phyloP scores from a whole-genome alignment of 208 protist species.

The Polymyxa betae region DNA sequence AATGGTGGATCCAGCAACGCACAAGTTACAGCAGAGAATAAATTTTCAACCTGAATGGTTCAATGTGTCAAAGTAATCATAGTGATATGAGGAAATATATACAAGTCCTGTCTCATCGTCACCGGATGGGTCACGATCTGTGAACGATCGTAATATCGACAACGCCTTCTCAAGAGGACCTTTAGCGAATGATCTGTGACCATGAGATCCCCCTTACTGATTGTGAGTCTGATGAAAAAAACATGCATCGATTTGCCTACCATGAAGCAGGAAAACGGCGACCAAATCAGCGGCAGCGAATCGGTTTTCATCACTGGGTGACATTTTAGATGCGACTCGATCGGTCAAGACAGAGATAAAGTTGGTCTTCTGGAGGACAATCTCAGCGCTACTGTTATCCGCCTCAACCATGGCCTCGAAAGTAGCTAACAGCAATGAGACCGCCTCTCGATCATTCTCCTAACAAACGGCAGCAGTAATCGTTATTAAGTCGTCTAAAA shows the following conservation, averaged over 20 bases:
- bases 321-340: background rate
- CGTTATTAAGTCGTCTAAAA: no score
- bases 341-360: background rate
- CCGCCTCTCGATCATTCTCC: constrained; percentile 45
- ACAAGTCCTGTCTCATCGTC: constrained; percentile 33
- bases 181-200: background rate
- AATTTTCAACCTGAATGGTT: background rate
- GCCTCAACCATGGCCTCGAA: constrained; percentile 24
- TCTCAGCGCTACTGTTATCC: background rate
- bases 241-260: background rate
- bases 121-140: background rate
- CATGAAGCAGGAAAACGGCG: background rate
- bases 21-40: background rate
- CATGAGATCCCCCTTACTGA: background rate
- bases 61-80: background rate
- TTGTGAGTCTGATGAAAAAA: background rate
- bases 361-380: background rate
- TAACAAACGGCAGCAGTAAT: no score
- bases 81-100: background rate
- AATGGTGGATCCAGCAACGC: background rate
- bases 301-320: constrained; percentile 19
- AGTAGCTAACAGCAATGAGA: background rate
- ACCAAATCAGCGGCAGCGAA: constrained; percentile 35
- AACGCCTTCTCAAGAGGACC: background rate
- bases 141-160: background rate